Percentiles rank a stretch among this genome's conserved stretches.
Conservation (phyloP, 192 early-diverging fungal genomes). For the Chytriomyces hyalinus region DNA sequence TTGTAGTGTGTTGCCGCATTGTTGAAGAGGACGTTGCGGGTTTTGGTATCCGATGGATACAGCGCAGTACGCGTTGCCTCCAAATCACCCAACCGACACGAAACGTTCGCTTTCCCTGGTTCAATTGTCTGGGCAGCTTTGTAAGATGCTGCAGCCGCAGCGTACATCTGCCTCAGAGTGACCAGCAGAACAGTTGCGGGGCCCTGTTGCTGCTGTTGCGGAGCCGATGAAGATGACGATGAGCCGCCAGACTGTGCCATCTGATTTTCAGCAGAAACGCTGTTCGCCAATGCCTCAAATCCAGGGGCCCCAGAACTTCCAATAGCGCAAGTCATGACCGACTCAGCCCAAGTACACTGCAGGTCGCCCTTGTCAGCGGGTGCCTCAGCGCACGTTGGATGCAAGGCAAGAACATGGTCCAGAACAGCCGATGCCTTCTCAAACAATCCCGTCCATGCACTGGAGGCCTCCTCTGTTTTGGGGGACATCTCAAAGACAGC, state of each 20-base stretch:
- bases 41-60: conserved; percentile 17
- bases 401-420: conserved; percentile 26
- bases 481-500: conserved; percentile 21
- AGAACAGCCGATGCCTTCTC: conserved; percentile 31
- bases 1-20: conserved; percentile 32
- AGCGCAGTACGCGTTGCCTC: conserved; percentile 40
- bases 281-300: conserved; percentile 13
- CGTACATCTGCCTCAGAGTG: conserved; percentile 32
- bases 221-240: conserved; percentile 31
- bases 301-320: conserved; percentile 22
- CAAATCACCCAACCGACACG: conserved; percentile 35
- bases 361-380: conserved; percentile 51
- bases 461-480: conserved; percentile 11
- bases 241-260: neutral
- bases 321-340: conserved; percentile 27
- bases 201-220: neutral
- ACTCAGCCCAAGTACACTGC: conserved; percentile 41
- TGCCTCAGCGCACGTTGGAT: conserved; percentile 44
- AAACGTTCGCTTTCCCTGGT: conserved; percentile 23
- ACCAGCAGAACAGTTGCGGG: conserved; percentile 17
- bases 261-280: conserved; percentile 3
- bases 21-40: conserved; percentile 8
- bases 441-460: conserved; percentile 24
- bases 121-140: conserved; percentile 29
- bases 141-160: conserved; percentile 32